Conservation (phyloP, 2,329 filamentous ascomycete species). For the Blumeriella jaapii region DNA sequence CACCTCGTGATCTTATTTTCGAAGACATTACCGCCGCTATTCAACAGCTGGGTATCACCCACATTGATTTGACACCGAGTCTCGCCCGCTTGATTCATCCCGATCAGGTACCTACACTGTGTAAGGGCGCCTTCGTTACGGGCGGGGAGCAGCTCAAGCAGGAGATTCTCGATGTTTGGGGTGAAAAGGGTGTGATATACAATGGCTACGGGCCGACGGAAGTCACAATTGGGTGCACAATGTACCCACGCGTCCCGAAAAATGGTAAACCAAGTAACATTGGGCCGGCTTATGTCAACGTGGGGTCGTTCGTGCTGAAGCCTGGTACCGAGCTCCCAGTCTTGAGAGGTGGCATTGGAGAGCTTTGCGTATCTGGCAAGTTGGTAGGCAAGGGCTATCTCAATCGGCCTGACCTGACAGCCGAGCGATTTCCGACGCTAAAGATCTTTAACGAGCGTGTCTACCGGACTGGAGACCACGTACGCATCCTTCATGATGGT, state of each 20-base stretch:
- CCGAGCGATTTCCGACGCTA: slow-evolving; percentile 62
- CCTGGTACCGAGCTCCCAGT: slow-evolving; percentile 61
- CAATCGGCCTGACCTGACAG: slow-evolving; percentile 65
- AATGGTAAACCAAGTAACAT: slow-evolving; percentile 83
- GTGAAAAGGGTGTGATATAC: slow-evolving; percentile 67
- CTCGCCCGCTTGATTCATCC: slow-evolving; percentile 69
- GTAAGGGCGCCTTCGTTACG: slow-evolving; percentile 81
- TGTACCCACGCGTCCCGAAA: slow-evolving; percentile 67
- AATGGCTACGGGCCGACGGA: slow-evolving; percentile 92
- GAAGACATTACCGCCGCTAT: slow-evolving; percentile 71
- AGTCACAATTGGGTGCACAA: slow-evolving; percentile 84
- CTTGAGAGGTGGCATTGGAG: slow-evolving; percentile 66
- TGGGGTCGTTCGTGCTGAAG: slow-evolving; percentile 68
- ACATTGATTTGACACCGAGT: slow-evolving; percentile 86
- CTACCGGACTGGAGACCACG: slow-evolving; percentile 83
- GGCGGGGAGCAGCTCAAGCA: slow-evolving; percentile 82
- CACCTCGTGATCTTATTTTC: slow-evolving; percentile 72
- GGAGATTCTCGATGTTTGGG: slow-evolving; percentile 82
- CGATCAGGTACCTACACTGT: slow-evolving; percentile 67
- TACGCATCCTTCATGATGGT: slow-evolving; percentile 66
- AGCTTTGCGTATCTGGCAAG: slow-evolving; percentile 78
- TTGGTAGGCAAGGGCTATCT: slow-evolving; percentile 86
- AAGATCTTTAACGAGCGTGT: slow-evolving; percentile 45
- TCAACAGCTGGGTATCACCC: slow-evolving; percentile 62
- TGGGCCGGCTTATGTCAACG: slow-evolving; percentile 75